Evolutionary conservation across 2,329 filamentous ascomycete genomes (phyloP).

Genomic region (Ophiostoma pallidulum): DNA sequence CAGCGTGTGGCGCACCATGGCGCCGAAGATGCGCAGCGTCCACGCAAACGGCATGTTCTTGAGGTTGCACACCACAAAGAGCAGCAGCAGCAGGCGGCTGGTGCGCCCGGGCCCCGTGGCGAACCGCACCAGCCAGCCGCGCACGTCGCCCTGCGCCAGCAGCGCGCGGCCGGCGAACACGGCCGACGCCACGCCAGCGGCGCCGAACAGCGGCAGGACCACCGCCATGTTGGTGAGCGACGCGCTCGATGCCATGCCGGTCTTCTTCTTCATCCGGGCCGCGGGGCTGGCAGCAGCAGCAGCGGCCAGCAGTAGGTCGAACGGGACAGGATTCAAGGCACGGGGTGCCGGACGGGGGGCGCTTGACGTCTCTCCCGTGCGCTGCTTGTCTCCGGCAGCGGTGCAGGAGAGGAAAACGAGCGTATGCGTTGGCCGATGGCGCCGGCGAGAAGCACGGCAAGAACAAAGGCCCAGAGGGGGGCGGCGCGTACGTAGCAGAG

Average conservation of each 20-base stretch:
- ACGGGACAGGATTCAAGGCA: too few species aligned
- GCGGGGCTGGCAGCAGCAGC: neutral
- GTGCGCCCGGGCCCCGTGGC: constrained; percentile 45
- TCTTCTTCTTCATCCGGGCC: neutral
- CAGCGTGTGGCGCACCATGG: constrained; percentile 25
- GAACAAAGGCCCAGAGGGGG: constrained; percentile 34
- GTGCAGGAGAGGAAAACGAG: neutral
- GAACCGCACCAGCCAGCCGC: constrained; percentile 31
- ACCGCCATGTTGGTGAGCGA: constrained; percentile 23
- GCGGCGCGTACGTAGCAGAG: constrained; percentile 31
- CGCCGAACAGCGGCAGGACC: constrained; percentile 33
- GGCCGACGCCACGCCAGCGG: constrained; percentile 31
- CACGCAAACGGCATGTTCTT: constrained; percentile 68
- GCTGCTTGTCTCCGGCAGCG: neutral
- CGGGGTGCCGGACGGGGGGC: neutral
- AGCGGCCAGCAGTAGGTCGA: too few species aligned
- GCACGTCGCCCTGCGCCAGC: constrained; percentile 34
- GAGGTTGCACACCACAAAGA: constrained; percentile 55
- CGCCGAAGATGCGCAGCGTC: constrained; percentile 41
- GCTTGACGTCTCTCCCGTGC: too few species aligned
- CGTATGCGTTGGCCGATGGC: constrained; percentile 20
- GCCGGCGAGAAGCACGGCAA: constrained; percentile 26
- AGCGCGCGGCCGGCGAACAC: constrained; percentile 35
- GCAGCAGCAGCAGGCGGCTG: constrained; percentile 42
- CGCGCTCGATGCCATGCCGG: constrained; percentile 20